phyloP scores from a whole-genome alignment of 306 rosid genomes.

The Gleditsia sinensis region DNA sequence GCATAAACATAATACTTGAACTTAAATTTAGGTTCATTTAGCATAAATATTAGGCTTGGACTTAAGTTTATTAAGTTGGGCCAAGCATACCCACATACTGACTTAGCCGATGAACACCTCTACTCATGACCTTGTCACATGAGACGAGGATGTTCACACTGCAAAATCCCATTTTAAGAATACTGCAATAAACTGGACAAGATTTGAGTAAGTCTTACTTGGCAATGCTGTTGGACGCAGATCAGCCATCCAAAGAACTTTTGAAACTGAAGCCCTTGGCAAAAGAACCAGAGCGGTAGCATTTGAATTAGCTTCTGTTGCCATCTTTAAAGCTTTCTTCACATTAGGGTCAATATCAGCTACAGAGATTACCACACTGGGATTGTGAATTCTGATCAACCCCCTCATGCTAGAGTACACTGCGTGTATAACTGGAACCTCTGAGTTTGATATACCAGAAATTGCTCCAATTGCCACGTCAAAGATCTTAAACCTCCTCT shows the following conservation, averaged over 20 bases:
- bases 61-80: too few relatives aligned
- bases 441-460: slow-evolving; percentile 74
- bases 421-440: slow-evolving; percentile 76
- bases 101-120: too few relatives aligned
- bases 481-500: slow-evolving; percentile 84
- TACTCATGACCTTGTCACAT: too few relatives aligned
- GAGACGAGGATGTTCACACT: too few relatives aligned
- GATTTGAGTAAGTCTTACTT: slow-evolving; percentile 51
- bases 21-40: too few relatives aligned
- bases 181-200: neutral
- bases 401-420: slow-evolving; percentile 93
- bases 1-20: too few relatives aligned
- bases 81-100: too few relatives aligned
- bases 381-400: slow-evolving; percentile 83
- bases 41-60: too few relatives aligned
- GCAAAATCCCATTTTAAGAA: too few relatives aligned
- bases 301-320: slow-evolving; percentile 63
- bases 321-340: slow-evolving; percentile 86
- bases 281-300: slow-evolving; percentile 68
- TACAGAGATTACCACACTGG: slow-evolving; percentile 77
- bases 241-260: slow-evolving; percentile 98
- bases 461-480: slow-evolving; percentile 70
- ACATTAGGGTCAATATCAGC: slow-evolving; percentile 71
- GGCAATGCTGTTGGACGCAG: slow-evolving; percentile 80
- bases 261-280: slow-evolving; percentile 66